Evolutionary conservation across 345 rosid species (phyloP).

Genomic region (Salix suchowensis): DNA sequence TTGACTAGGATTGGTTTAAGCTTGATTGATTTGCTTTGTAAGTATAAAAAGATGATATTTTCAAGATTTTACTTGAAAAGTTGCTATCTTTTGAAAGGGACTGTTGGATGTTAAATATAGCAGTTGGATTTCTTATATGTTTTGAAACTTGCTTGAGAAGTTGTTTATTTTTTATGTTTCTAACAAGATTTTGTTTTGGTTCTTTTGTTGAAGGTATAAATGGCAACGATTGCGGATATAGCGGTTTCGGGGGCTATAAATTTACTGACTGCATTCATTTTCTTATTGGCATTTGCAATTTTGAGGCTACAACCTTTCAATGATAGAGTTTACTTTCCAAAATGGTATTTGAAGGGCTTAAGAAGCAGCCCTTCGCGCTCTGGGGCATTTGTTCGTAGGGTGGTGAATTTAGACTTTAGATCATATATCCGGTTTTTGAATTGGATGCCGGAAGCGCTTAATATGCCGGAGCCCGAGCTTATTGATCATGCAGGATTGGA

Average conservation of each 20-base stretch:
- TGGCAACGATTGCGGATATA: conserved; percentile 91
- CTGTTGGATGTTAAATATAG: neutral
- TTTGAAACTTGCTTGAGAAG: neutral
- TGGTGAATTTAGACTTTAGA: conserved; percentile 68
- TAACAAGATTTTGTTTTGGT: neutral
- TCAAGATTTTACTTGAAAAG: neutral
- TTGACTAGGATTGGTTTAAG: neutral
- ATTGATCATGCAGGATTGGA: conserved; percentile 97
- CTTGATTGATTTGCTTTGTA: neutral
- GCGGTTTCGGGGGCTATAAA: conserved; percentile 77
- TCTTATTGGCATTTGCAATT: conserved; percentile 72
- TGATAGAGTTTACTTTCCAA: conserved; percentile 90
- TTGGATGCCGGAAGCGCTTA: conserved; percentile 92
- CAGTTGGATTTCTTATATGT: neutral
- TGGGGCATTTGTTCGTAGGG: conserved; percentile 49
- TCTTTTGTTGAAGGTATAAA: conserved; percentile 17
- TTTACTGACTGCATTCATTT: conserved; percentile 62
- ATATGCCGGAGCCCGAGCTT: conserved; percentile 94
- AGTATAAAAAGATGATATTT: neutral
- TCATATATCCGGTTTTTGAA: conserved; percentile 68
- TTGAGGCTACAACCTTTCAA: conserved; percentile 89
- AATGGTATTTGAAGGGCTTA: conserved; percentile 90
- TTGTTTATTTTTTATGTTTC: neutral
- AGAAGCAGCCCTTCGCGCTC: conserved; percentile 60
- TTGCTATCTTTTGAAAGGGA: neutral